Conservation (phyloP, 2,329 filamentous ascomycete species). For the Bertia moriformis region DNA sequence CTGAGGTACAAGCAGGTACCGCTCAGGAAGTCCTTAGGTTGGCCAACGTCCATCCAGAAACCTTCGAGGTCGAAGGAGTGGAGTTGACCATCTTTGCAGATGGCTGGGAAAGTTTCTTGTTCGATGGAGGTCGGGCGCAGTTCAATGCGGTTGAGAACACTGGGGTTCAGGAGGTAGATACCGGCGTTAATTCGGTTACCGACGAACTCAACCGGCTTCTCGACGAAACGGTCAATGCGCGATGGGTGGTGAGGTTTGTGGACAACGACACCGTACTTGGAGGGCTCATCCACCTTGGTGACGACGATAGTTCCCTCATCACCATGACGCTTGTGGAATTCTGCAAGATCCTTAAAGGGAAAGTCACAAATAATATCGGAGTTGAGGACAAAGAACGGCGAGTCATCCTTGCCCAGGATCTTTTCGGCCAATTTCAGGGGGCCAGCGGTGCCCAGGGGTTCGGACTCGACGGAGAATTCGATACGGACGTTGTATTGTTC, state of each 20-base stretch:
- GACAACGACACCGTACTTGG: conserved; percentile 96
- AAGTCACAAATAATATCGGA: conserved; percentile 97
- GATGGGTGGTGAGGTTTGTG: conserved; percentile 86
- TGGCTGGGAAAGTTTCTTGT: conserved; percentile 94
- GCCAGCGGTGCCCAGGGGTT: conserved; percentile 87
- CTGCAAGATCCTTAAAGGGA: conserved; percentile 76
- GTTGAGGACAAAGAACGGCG: conserved; percentile 96
- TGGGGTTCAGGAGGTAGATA: conserved; percentile 94
- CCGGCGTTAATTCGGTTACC: conserved; percentile 98
- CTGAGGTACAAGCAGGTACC: conserved; percentile 94
- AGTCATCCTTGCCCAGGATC: conserved; percentile 82
- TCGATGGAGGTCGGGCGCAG: conserved; percentile 94
- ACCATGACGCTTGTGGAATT: conserved; percentile 85
- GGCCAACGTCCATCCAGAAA: conserved; percentile 99
- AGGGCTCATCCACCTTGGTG: conserved; percentile 97
- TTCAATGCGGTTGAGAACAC: conserved; percentile 79
- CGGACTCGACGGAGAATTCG: conserved; percentile 89
- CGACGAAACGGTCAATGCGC: conserved; percentile 94
- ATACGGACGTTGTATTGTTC: conserved; percentile 86
- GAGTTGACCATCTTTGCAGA: conserved; percentile 75
- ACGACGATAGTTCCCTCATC: conserved; percentile 95
- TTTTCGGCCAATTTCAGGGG: conserved; percentile 89
- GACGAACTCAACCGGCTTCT: conserved; percentile 97
- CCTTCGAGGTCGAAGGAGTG: conserved; percentile 94
- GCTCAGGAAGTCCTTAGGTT: conserved; percentile 94